Conservation (phyloP, 2,329 filamentous ascomycete genomes). For the Penicillium freii region DNA sequence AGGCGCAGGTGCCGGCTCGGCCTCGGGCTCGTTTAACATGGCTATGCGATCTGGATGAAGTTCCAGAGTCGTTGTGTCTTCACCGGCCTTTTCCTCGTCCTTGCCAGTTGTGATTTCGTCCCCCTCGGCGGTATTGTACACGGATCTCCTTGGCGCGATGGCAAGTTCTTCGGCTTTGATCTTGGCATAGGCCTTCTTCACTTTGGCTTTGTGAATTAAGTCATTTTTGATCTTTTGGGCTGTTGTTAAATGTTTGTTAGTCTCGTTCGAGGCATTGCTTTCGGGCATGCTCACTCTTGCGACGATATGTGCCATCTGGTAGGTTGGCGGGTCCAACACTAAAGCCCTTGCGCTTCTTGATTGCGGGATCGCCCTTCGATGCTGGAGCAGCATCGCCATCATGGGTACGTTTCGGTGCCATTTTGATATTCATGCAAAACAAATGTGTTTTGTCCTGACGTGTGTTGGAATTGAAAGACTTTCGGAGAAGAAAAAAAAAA, state of each 20-base stretch:
- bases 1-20: constrained; percentile 20
- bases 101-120: constrained; percentile 26
- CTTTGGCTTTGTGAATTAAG: constrained; percentile 86
- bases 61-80: constrained; percentile 45
- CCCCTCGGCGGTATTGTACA: constrained; percentile 32
- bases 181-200: constrained; percentile 90
- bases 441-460: not conserved
- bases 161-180: constrained; percentile 64
- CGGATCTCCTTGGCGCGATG: constrained; percentile 32
- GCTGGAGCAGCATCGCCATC: constrained; percentile 42
- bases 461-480: constrained; percentile 1
- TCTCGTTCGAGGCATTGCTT: not conserved
- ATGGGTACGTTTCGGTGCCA: constrained; percentile 60
- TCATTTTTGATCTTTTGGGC: constrained; percentile 86
- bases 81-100: constrained; percentile 19
- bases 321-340: constrained; percentile 84
- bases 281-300: constrained; percentile 59
- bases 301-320: constrained; percentile 81
- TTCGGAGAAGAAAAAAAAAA: constrained; percentile 17
- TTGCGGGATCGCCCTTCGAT: constrained; percentile 34
- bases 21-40: constrained; percentile 52
- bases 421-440: constrained; percentile 32
- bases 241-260: constrained; percentile 36
- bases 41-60: constrained; percentile 61
- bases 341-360: constrained; percentile 69